Conservation (phyloP, 169 alveolate genomes). For the Perkinsus marinus region DNA sequence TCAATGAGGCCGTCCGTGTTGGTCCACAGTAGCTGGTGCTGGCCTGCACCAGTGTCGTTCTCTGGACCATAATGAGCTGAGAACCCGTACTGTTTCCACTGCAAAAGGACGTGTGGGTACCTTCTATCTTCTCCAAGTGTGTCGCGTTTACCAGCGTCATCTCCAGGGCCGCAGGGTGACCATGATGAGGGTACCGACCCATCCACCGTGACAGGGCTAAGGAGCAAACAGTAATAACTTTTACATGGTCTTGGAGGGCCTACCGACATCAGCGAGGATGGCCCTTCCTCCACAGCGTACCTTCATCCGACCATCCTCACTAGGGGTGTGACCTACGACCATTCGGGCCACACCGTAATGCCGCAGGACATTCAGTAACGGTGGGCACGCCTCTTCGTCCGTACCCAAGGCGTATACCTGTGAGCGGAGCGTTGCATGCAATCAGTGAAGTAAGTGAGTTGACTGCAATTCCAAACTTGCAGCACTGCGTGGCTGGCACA, state of each 20-base stretch:
- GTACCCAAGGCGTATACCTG: not conserved
- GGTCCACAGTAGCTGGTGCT: not conserved
- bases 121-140: not conserved
- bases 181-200: not conserved
- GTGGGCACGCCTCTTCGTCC: not conserved
- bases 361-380: not conserved
- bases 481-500: no score
- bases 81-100: not conserved
- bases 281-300: not conserved
- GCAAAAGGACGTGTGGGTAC: not conserved
- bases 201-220: not conserved
- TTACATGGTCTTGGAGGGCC: not conserved
- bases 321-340: not conserved
- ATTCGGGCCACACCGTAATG: not conserved
- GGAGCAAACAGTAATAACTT: not conserved
- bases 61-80: not conserved
- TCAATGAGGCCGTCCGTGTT: not conserved
- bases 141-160: not conserved
- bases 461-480: no score
- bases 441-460: no score
- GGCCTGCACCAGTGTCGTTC: not conserved
- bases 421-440: no score
- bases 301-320: not conserved
- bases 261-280: not conserved
- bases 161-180: not conserved